Base-by-base conservation (phyloP, 441 rosid genomes). In the Bruguiera hainesii region DNA sequence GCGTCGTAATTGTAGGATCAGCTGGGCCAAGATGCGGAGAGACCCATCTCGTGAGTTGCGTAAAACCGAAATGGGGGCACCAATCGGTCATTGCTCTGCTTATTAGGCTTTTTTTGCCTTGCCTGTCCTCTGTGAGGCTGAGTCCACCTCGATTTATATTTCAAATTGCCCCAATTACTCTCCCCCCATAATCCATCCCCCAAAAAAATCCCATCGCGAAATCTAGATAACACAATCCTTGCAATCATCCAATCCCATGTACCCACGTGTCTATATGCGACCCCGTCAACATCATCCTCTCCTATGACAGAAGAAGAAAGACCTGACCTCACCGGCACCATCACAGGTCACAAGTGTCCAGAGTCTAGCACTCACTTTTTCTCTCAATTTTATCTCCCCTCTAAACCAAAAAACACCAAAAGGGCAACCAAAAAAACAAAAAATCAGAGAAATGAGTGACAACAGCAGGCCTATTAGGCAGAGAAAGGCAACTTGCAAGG, bases 181-280 rank as follows among this genome's bases (percentile, higher is more conserved):
- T 37, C 35, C 28, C 26, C 63, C 68, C 20, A 49, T 8, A 56
- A 23, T 61, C 66, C 49, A 51, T 37, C 67, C 71, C 61, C 49
- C 1, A 23, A 7, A 30, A 50, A 60, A 31, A 50, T 51, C 75
- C 23, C 48, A 68, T 61, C 78, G 71, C 75, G 80, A 79, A 83
- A 86, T 86, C 89, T 73, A 67, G 87, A 80, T 79, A 75, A 74
- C 75, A 74, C 76, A 73, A 86, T 86, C 91, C 75, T 48, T 52
- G 6, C 4, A 6, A 2, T 19, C 42, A 30, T 0, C 87, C 90
- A 85, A 83, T 81, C 69, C 3, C 0, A 1, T 1, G 3, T 4
- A 9, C 48, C 79, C 90, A 81, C 84, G 84, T 84, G 82, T 76
- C 49, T 15, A 74, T 3, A 69, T 66, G 68, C 19, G 28, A 35